Percentiles rank a stretch among this genome's conserved stretches.
phyloP scores from a whole-genome alignment of 306 rosid genomes.

The Rosa rugosa region DNA sequence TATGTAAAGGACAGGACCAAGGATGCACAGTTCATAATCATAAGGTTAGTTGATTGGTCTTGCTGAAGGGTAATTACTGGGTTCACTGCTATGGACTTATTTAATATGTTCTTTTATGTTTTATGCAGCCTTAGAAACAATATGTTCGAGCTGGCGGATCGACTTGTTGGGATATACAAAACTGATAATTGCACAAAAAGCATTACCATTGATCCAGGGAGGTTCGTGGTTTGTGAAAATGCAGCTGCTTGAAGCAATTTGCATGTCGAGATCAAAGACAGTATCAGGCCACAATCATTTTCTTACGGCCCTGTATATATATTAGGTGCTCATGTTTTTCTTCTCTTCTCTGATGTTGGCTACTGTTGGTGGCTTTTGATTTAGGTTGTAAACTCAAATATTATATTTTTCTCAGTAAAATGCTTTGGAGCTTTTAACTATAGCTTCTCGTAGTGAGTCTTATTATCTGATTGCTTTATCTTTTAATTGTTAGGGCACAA shows the following conservation, averaged over 20 bases:
- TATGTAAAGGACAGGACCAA: constrained; percentile 92
- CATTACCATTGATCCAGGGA: constrained; percentile 78
- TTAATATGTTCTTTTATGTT: constrained; percentile 11
- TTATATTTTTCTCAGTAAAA: background rate
- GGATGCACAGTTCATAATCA: constrained; percentile 87
- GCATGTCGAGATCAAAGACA: background rate
- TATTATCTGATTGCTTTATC: background rate
- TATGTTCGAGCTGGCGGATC: constrained; percentile 96
- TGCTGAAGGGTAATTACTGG: background rate
- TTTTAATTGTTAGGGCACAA: too few species aligned
- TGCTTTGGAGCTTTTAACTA: background rate
- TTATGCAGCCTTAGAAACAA: constrained; percentile 82
- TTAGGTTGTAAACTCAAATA: background rate
- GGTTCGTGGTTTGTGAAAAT: constrained; percentile 70
- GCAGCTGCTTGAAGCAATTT: constrained; percentile 53
- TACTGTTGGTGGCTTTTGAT: background rate
- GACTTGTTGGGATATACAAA: constrained; percentile 91
- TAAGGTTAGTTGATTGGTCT: constrained; percentile 52
- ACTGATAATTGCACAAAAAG: constrained; percentile 96
- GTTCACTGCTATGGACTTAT: background rate
- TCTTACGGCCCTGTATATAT: background rate
- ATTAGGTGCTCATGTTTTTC: background rate
- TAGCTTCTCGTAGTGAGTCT: background rate
- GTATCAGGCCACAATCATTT: background rate
- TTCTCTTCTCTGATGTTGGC: background rate